phyloP scores from a whole-genome alignment of 805 yeast species.

The Candida tammaniensis region DNA sequence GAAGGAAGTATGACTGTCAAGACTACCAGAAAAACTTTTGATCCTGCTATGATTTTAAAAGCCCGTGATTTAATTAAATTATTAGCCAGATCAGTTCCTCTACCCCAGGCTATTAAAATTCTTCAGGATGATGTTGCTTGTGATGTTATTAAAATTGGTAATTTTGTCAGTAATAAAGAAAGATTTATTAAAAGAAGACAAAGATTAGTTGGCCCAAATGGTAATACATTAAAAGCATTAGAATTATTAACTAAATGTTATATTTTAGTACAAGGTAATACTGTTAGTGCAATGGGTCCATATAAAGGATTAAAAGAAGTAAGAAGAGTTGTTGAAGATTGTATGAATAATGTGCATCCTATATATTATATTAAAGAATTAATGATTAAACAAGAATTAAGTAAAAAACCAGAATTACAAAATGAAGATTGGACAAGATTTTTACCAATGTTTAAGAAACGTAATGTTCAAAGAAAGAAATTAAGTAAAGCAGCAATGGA shows the following conservation, averaged over 20 bases:
- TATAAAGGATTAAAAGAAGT: conserved; percentile 88
- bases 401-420: conserved; percentile 92
- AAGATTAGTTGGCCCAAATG: conserved; percentile 93
- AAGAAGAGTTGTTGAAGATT: conserved; percentile 93
- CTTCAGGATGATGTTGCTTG: conserved; percentile 91
- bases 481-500: conserved; percentile 46
- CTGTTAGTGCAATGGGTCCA: conserved; percentile 97
- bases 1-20: conserved; percentile 98
- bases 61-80: conserved; percentile 94
- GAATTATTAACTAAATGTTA: conserved; percentile 95
- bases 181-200: conserved; percentile 94
- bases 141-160: conserved; percentile 94
- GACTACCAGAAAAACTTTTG: conserved; percentile 92
- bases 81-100: conserved; percentile 93
- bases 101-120: conserved; percentile 92
- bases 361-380: conserved; percentile 95
- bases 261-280: conserved; percentile 94
- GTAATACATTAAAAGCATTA: conserved; percentile 92
- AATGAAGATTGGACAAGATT: conserved; percentile 96
- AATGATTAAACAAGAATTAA: conserved; percentile 94
- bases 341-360: conserved; percentile 97
- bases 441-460: conserved; percentile 93
- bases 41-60: conserved; percentile 89
- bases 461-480: conserved; percentile 91
- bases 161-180: conserved; percentile 83